Conservation (phyloP, 2,329 filamentous ascomycete species). For the Talaromyces sp. region DNA sequence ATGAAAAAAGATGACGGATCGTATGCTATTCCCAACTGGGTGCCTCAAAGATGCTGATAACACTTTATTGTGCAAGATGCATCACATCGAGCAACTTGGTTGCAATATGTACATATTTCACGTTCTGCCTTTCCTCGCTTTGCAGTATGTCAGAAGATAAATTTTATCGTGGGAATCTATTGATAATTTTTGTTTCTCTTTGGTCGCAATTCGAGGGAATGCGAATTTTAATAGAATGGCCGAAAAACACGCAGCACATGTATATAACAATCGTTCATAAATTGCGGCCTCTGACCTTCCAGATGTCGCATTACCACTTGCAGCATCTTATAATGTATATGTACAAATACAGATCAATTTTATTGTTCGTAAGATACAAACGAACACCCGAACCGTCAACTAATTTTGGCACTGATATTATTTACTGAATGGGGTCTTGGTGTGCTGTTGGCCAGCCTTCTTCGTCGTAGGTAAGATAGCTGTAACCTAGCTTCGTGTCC, state of each 20-base stretch:
- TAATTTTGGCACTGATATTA: neutral
- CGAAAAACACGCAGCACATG: too few species aligned
- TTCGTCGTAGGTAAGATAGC: conserved; percentile 26
- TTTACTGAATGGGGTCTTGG: neutral
- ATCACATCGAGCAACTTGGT: neutral
- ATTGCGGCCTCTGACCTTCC: neutral
- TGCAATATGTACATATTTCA: too few species aligned
- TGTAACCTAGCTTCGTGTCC: conserved; percentile 35
- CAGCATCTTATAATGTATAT: too few species aligned
- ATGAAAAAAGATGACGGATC: neutral
- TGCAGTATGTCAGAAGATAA: too few species aligned
- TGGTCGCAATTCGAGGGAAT: too few species aligned
- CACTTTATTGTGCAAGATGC: neutral
- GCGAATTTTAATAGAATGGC: too few species aligned
- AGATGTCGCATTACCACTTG: neutral
- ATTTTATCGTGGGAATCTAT: too few species aligned
- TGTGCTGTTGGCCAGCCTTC: conserved; percentile 29
- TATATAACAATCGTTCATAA: too few species aligned
- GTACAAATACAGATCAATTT: too few species aligned
- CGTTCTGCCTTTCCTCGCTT: too few species aligned
- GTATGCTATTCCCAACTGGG: neutral
- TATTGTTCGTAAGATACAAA: neutral
- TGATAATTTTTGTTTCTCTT: too few species aligned
- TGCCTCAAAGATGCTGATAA: neutral
- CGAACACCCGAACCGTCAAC: too few species aligned